Base-by-base conservation (phyloP, 2,329 filamentous ascomycete species). In the Claviceps humidiphila region DNA sequence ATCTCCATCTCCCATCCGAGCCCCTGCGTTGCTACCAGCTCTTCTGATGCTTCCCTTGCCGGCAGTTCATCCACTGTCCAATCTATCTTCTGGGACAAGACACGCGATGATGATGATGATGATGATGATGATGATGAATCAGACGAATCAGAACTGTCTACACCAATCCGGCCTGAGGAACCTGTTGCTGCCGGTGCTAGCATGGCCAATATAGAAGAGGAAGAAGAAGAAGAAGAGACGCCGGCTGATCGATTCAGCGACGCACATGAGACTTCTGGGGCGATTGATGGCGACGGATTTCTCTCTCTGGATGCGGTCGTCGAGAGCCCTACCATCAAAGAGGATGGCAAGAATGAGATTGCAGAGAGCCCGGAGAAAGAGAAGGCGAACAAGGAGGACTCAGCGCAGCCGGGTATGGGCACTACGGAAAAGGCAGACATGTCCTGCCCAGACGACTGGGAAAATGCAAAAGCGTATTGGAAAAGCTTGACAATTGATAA, bases 241-340 rank as follows among this genome's bases (percentile, higher is more conserved):
- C 78, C 81, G 52, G 71, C 69, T 49, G 83, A 77, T 55, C 75
- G 87, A 24, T 90, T 87, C 62, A 88, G 83, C 57, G 87, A 90
- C 65, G 86, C 86, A 1, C 84, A 84, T 51, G 87, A 90, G 65
- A 84, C 89, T 55, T 69, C 85, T 0, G 79, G 78, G 0, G 82
- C 87, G 14, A 61, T 74, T 4, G 82, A 85, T 41, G 77, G 76
- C 2, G 77, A 78, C 47, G 85, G 83, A 0, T 90, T 88, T 60
- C 73, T 81, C 60, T 89, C 85, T 4, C 72, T 90, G 7, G 77
- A 89, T 64, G 86, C 86, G 11, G 78, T 89, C 8, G 75, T 88
- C 1, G 77, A 82, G 20, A 80, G 75, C 47, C 80, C 84, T 11
- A 51, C 59, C n/a, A 50, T 58, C 2, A 57, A 57, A 16, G 63